These are phyloP conservation scores for Triangularia verruculosa DNA, from an alignment of 2,329 filamentous ascomycete species.

Conservation along the genomic window DNA sequence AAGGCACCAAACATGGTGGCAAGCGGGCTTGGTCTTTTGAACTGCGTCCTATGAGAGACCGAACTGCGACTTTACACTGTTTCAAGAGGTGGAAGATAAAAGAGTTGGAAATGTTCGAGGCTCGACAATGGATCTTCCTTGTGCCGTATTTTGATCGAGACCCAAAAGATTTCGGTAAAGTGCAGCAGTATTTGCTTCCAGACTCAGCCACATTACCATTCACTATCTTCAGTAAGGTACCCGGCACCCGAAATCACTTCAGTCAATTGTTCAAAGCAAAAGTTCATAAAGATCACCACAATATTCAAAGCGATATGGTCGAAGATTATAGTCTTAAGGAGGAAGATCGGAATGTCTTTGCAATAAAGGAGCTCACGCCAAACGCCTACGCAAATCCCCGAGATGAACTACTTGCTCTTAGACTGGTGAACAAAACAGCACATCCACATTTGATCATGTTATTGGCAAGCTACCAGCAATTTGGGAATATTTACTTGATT, in stretches of 20 bases:
- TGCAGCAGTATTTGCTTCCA: not conserved
- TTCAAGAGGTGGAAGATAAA: not conserved
- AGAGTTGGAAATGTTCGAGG: not conserved
- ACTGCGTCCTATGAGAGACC: not conserved
- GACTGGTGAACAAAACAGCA: not conserved
- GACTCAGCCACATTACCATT: not conserved
- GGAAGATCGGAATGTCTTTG: not conserved
- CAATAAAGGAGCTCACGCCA: not conserved
- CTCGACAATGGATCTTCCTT: not conserved
- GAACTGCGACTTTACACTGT: too few species aligned
- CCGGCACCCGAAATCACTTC: not conserved
- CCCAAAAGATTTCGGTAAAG: not conserved
- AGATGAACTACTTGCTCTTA: not conserved
- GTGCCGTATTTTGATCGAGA: not conserved
- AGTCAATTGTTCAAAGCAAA: not conserved
- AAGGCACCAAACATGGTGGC: not conserved
- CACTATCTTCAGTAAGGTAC: not conserved
- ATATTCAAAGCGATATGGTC: not conserved
- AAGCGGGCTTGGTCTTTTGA: not conserved
- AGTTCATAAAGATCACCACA: not conserved
- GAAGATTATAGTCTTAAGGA: too few species aligned
- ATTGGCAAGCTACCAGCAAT: not conserved
- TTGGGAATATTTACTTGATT: not conserved
- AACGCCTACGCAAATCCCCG: not conserved
- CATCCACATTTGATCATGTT: not conserved